These are phyloP conservation scores for Amesomyces nigricolor DNA, from an alignment of 2,329 filamentous ascomycete species.

Conservation along the genomic window DNA sequence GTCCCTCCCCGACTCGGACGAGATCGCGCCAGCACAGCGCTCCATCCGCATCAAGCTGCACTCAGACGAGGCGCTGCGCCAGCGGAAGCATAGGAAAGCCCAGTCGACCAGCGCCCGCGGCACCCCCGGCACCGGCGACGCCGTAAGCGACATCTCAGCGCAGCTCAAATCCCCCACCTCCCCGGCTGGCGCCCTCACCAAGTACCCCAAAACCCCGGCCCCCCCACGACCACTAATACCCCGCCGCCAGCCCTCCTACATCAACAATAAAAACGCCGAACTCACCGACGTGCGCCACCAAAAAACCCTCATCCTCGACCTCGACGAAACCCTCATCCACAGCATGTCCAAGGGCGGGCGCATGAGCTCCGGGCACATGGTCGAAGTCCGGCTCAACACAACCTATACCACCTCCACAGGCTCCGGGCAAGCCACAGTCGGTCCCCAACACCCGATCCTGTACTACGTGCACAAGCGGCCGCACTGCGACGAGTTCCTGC, in stretches of 20 bases:
- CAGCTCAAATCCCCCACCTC: constrained; percentile 93
- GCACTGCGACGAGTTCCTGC: constrained; percentile 92
- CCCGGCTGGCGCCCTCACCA: constrained; percentile 69
- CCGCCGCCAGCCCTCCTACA: constrained; percentile 81
- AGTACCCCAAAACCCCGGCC: constrained; percentile 83
- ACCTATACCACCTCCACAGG: constrained; percentile 54
- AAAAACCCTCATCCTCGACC: constrained; percentile 91
- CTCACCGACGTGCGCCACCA: constrained; percentile 54
- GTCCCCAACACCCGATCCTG: constrained; percentile 88
- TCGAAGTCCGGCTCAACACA: constrained; percentile 85
- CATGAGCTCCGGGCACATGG: constrained; percentile 97
- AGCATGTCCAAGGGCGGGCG: constrained; percentile 94
- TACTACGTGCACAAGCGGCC: constrained; percentile 99
- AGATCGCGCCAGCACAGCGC: constrained; percentile 61
- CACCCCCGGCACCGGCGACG: constrained; percentile 34
- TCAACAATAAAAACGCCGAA: constrained; percentile 53
- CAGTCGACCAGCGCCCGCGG: constrained; percentile 44
- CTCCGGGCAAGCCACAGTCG: constrained; percentile 60
- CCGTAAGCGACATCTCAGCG: constrained; percentile 57
- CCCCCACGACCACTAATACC: constrained; percentile 88
- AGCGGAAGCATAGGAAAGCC: constrained; percentile 64
- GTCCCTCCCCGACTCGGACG: constrained; percentile 54
- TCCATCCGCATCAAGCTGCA: constrained; percentile 90
- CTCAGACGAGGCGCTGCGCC: constrained; percentile 68
- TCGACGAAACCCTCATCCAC: constrained; percentile 97